phyloP scores from a whole-genome alignment of 2,329 filamentous ascomycete genomes.

The Aureobasidium sp. region DNA sequence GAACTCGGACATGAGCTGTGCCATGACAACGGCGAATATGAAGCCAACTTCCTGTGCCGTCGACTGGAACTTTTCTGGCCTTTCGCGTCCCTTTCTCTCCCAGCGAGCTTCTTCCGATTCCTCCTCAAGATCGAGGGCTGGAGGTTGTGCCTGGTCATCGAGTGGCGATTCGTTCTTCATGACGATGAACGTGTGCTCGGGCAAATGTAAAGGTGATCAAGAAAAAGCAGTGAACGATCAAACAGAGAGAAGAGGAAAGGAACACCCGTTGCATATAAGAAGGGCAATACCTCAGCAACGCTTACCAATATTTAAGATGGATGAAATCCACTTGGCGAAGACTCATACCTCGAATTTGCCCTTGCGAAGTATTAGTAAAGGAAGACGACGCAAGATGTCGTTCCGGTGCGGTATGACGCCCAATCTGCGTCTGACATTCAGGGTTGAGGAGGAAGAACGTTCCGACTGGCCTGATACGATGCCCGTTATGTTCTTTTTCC shows the following conservation, averaged over 20 bases:
- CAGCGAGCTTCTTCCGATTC: slow-evolving; percentile 26
- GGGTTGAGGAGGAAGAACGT: background rate
- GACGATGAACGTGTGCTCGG: background rate
- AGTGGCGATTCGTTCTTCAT: background rate
- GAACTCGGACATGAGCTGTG: slow-evolving; percentile 50
- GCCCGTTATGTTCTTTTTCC: background rate
- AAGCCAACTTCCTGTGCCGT: slow-evolving; percentile 55
- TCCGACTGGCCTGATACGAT: slow-evolving; percentile 1
- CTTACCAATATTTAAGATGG: background rate
- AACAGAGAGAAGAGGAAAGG: background rate
- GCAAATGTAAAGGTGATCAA: background rate
- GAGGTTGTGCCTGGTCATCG: background rate
- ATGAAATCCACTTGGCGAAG: background rate
- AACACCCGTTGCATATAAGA: background rate
- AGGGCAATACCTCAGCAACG: no score
- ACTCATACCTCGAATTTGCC: background rate
- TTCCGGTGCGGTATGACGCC: background rate
- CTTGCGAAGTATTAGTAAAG: background rate
- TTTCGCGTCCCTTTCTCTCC: slow-evolving; percentile 55
- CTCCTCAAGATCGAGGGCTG: background rate
- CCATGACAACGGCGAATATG: slow-evolving; percentile 44
- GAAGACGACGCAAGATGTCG: background rate
- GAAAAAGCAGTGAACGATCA: no score
- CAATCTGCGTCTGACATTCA: background rate
- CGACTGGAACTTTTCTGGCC: slow-evolving; percentile 51